Conservation (phyloP, 2,329 filamentous ascomycete species). For the Alternaria tenuissima region DNA sequence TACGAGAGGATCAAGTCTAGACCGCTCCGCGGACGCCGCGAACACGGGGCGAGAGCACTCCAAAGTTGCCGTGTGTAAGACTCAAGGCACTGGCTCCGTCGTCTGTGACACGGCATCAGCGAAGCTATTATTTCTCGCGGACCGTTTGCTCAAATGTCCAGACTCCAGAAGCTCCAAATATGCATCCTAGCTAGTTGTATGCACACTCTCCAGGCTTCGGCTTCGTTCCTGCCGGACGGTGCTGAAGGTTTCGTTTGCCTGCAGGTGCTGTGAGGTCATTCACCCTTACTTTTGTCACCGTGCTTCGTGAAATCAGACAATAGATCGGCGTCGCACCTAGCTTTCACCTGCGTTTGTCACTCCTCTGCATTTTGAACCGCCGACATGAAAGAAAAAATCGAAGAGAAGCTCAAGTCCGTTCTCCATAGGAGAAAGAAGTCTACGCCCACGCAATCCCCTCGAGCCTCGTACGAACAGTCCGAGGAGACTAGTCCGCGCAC, state of each 20-base stretch:
- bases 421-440: constrained; percentile 23
- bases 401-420: constrained; percentile 27
- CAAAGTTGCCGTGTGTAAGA: not conserved
- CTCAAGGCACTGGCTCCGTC: constrained; percentile 6
- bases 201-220: constrained; percentile 2
- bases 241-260: not conserved
- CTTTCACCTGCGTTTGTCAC: not conserved
- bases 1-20: constrained; percentile 5
- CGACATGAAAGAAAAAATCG: constrained; percentile 28
- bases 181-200: constrained; percentile 5
- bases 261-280: constrained; percentile 15
- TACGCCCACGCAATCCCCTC: constrained; percentile 12
- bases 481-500: constrained; percentile 8
- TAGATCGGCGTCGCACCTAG: constrained; percentile 10
- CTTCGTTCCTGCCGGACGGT: not conserved
- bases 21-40: not conserved
- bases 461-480: constrained; percentile 15
- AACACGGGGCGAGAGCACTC: not conserved
- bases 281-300: constrained; percentile 9
- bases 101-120: constrained; percentile 7
- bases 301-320: constrained; percentile 4
- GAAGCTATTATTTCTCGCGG: constrained; percentile 1
- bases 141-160: not conserved
- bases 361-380: not conserved
- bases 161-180: not conserved